These are phyloP conservation scores for Stephania cephalantha DNA, from an alignment of 164 flowering plant species.

Conservation along the genomic window DNA sequence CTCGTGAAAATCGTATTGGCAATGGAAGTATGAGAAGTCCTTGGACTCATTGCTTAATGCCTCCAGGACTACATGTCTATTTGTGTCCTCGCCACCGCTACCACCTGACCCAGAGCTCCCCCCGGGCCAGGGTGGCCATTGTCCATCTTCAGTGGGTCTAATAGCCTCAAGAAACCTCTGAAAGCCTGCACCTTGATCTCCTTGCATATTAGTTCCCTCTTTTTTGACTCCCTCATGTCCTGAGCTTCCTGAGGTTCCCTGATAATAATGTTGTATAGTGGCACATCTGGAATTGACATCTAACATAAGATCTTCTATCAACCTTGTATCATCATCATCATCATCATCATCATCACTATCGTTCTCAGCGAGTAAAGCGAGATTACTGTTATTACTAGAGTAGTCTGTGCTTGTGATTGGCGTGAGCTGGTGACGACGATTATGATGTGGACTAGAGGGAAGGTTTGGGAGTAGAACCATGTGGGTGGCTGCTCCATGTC, in stretches of 20 bases:
- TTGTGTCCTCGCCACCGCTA: neutral
- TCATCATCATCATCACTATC: slow-evolving; percentile 12
- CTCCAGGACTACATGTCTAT: neutral
- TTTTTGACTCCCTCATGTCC: neutral
- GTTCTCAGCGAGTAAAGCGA: slow-evolving; percentile 1
- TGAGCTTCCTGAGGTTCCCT: slow-evolving; percentile 4
- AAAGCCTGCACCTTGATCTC: neutral
- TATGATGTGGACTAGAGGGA: neutral
- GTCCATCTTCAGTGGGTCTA: no score
- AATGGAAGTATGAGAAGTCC: slow-evolving; percentile 8
- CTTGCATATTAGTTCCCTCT: neutral
- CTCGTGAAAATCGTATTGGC: slow-evolving; percentile 2
- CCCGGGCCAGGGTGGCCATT: no score
- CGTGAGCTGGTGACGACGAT: neutral
- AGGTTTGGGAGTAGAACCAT: slow-evolving; percentile 42
- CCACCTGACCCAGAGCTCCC: neutral
- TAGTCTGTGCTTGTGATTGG: slow-evolving; percentile 4
- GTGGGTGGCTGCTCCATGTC: slow-evolving; percentile 35
- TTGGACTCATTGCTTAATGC: neutral
- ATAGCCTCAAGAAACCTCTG: no score
- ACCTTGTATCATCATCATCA: slow-evolving; percentile 7
- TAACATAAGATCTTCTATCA: slow-evolving; percentile 12
- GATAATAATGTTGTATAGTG: neutral
- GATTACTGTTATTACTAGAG: neutral
- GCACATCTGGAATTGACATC: slow-evolving; percentile 6